These are phyloP conservation scores for Hondaea fermentalgiana DNA, from an alignment of 108 stramenopile genomes.

Conservation along the genomic window DNA sequence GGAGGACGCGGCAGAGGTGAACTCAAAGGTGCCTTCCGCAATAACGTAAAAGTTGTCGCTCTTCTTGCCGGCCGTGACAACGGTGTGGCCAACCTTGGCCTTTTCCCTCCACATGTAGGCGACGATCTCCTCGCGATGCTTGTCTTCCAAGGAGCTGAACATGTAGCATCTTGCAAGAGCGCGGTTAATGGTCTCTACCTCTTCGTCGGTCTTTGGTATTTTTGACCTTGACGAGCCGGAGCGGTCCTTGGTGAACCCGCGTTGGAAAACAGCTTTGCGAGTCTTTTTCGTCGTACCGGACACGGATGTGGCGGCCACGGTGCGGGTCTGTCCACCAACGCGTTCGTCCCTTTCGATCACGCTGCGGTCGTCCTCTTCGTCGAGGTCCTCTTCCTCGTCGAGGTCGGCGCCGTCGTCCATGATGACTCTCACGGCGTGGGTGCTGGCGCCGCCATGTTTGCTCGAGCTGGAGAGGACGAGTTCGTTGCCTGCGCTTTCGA, in stretches of 20 bases:
- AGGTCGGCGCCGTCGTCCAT: not conserved
- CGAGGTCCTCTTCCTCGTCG: not conserved
- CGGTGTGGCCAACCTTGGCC: not conserved
- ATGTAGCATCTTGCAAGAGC: not conserved
- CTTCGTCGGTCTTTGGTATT: not conserved
- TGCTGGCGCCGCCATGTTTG: not conserved
- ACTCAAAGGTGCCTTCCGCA: not conserved
- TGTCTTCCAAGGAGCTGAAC: not conserved
- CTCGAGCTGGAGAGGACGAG: not conserved
- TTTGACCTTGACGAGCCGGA: not conserved
- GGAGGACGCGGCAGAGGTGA: not conserved
- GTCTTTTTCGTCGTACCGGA: not conserved
- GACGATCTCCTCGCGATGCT: not conserved
- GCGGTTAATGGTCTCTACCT: not conserved
- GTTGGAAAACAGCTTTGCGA: not conserved
- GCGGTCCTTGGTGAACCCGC: not conserved
- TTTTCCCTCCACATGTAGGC: conserved; percentile 1
- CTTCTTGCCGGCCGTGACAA: not conserved
- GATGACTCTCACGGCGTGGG: not conserved
- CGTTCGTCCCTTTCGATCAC: too few relatives aligned
- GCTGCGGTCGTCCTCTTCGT: not conserved
- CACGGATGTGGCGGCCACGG: not conserved
- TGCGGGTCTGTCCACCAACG: too few relatives aligned
- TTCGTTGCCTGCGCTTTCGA: not conserved
- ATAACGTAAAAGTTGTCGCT: conserved; percentile 9